Conservation (phyloP, 2,329 filamentous ascomycete species). For the Fusarium tuaranense region DNA sequence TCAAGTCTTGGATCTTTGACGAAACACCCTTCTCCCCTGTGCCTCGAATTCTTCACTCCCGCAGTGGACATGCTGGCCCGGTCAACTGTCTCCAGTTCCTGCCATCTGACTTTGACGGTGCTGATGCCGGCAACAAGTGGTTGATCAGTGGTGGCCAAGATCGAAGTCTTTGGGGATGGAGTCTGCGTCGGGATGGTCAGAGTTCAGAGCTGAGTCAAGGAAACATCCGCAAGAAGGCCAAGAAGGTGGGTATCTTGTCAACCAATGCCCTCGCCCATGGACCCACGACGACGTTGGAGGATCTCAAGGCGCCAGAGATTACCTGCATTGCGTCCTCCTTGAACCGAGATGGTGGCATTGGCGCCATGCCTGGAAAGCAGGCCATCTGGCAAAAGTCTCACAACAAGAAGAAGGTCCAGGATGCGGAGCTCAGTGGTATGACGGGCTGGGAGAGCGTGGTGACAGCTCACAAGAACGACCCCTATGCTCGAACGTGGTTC, state of each 20-base stretch:
- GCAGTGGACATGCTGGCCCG: constrained; percentile 89
- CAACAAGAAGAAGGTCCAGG: constrained; percentile 69
- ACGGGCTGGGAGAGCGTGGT: constrained; percentile 98
- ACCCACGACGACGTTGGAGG: constrained; percentile 74
- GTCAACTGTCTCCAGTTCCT: constrained; percentile 87
- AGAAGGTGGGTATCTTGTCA: constrained; percentile 82
- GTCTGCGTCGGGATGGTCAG: constrained; percentile 92
- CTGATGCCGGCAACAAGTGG: constrained; percentile 93
- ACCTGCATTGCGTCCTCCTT: constrained; percentile 91
- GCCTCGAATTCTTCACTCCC: constrained; percentile 85
- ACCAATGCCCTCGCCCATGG: constrained; percentile 67
- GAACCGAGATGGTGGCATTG: constrained; percentile 95
- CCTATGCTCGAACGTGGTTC: constrained; percentile 93
- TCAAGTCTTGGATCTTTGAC: constrained; percentile 98
- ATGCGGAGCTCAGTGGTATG: constrained; percentile 78
- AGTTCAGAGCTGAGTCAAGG: constrained; percentile 95
- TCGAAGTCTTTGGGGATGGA: constrained; percentile 95
- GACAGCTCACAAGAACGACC: constrained; percentile 89
- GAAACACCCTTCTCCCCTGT: constrained; percentile 89
- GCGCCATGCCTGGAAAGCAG: constrained; percentile 81
- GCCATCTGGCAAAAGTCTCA: constrained; percentile 86
- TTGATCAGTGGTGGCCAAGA: constrained; percentile 90
- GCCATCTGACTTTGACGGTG: constrained; percentile 88
- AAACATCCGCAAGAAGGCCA: constrained; percentile 86
- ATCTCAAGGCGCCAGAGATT: constrained; percentile 90